Evolutionary conservation across 2,329 filamentous ascomycete species (phyloP).

Genomic region (Pyrenophora tritici-repentis): DNA sequence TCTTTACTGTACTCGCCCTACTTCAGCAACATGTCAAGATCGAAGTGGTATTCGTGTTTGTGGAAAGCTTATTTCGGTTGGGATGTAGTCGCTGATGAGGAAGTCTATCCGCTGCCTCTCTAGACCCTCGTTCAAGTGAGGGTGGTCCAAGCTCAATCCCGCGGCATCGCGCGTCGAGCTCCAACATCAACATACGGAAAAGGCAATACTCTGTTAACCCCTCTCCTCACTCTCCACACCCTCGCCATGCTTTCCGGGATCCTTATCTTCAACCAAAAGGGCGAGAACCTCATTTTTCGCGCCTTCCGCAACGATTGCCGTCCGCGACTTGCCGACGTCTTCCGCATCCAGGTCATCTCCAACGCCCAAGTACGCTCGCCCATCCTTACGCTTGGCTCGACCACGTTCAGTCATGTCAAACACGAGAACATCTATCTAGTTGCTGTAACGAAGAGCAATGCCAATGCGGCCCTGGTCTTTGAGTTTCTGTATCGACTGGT

Average conservation of each 20-base stretch:
- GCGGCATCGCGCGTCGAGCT: slow-evolving; percentile 17
- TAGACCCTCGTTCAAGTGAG: slow-evolving; percentile 3
- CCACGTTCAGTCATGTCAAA: slow-evolving; percentile 99
- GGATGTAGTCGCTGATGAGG: too few relatives aligned
- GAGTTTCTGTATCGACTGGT: slow-evolving; percentile 96
- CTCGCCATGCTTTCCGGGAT: slow-evolving; percentile 87
- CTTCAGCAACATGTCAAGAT: too few relatives aligned
- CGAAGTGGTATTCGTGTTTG: too few relatives aligned
- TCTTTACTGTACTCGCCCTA: too few relatives aligned
- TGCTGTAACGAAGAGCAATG: slow-evolving; percentile 97
- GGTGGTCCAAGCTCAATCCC: slow-evolving; percentile 18
- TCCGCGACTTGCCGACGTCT: slow-evolving; percentile 95
- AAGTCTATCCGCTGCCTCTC: too few relatives aligned
- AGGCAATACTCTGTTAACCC: slow-evolving; percentile 12
- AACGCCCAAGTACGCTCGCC: slow-evolving; percentile 97
- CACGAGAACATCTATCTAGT: slow-evolving; percentile 99
- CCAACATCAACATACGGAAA: slow-evolving; percentile 12
- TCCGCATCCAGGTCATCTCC: slow-evolving; percentile 98
- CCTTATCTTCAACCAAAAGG: slow-evolving; percentile 98
- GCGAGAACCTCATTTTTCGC: slow-evolving; percentile 99
- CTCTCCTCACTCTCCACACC: slow-evolving; percentile 3
- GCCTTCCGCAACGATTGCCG: slow-evolving; percentile 98
- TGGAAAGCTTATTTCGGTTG: too few relatives aligned
- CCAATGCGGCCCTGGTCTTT: slow-evolving; percentile 96
- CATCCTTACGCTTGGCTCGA: slow-evolving; percentile 94